phyloP scores from a whole-genome alignment of 805 yeast species.

The Pichia insulana region DNA sequence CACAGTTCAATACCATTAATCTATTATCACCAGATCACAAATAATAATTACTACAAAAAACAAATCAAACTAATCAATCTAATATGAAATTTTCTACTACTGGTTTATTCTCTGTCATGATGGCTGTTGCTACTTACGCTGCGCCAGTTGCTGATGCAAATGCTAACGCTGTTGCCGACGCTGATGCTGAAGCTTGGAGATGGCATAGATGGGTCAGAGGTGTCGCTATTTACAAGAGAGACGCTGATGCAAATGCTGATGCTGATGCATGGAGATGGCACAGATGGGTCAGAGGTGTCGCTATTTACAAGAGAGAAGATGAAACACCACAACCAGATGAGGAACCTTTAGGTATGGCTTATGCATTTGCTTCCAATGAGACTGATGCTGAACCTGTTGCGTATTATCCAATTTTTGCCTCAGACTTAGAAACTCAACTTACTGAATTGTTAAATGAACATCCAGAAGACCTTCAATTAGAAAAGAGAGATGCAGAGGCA shows the following conservation, averaged over 20 bases:
- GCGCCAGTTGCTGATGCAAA: constrained; percentile 8
- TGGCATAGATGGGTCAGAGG: not conserved
- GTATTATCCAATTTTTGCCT: constrained; percentile 5
- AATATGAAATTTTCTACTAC: constrained; percentile 3
- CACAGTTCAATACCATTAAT: too few relatives aligned
- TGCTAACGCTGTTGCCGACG: not conserved
- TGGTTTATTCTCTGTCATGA: constrained; percentile 1
- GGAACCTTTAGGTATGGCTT: not conserved
- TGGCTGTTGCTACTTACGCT: constrained; percentile 3
- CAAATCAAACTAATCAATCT: not conserved
- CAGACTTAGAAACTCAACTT: constrained; percentile 4
- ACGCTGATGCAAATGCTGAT: constrained; percentile 6
- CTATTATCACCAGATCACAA: not conserved
- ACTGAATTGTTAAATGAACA: not conserved
- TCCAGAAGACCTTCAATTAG: not conserved
- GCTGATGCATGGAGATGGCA: constrained; percentile 10
- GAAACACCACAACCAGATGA: constrained; percentile 1
- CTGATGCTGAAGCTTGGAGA: constrained; percentile 5
- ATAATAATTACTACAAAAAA: not conserved
- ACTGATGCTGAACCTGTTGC: constrained; percentile 4
- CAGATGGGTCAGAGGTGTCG: constrained; percentile 3
- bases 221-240: constrained; percentile 7
- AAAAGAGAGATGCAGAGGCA: constrained; percentile 7
- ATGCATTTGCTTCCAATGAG: not conserved
- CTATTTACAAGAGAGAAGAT: constrained; percentile 12